Percentiles rank a stretch among this genome's conserved stretches.
Conservation (phyloP, 179 eudicot genomes). For the Silene vulgaris region DNA sequence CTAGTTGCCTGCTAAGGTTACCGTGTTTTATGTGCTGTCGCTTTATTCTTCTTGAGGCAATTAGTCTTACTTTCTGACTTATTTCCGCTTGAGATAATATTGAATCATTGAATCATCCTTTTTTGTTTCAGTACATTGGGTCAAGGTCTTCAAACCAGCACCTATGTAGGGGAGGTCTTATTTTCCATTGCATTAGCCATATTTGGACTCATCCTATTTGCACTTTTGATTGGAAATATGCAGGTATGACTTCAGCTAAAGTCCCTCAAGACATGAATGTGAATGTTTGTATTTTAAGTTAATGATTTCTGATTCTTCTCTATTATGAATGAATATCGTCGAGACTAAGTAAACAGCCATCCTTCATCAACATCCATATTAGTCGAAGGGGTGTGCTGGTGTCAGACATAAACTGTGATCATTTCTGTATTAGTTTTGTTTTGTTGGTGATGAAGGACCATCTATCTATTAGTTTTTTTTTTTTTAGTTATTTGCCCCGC, state of each 20-base stretch:
- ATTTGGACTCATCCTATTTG: constrained; percentile 80
- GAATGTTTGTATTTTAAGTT: not conserved
- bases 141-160: constrained; percentile 87
- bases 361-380: too few species aligned
- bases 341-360: not conserved
- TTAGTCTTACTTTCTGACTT: not conserved
- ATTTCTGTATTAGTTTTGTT: not conserved
- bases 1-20: not conserved
- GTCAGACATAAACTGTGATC: not conserved
- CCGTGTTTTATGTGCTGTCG: not conserved
- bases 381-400: not conserved
- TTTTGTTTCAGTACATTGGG: constrained; percentile 69
- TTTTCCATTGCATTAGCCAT: constrained; percentile 81
- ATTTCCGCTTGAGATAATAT: not conserved
- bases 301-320: not conserved
- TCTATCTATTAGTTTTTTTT: not conserved
- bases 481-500: too few species aligned
- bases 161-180: constrained; percentile 79
- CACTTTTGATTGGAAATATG: constrained; percentile 86
- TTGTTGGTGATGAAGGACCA: not conserved
- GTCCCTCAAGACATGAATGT: not conserved
- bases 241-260: constrained; percentile 46
- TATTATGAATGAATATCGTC: too few species aligned
- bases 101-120: constrained; percentile 2
- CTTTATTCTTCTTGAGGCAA: not conserved